Base-by-base conservation (phyloP, 805 yeast species). In the Cyberlindnera suaveolens region DNA sequence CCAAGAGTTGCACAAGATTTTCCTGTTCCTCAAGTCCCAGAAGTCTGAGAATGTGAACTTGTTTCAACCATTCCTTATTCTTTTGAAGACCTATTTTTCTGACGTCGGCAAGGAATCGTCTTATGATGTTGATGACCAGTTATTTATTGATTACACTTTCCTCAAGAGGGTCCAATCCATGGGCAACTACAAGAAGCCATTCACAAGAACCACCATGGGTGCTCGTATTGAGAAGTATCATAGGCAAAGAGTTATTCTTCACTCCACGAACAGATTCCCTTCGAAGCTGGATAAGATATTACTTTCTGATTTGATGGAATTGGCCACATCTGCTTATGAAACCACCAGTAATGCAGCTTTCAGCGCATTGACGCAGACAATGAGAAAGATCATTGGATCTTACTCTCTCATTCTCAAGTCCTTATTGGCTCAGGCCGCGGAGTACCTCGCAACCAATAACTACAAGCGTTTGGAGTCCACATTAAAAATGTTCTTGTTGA, bases 21-120 rank as follows among this genome's bases (percentile, higher is more conserved):
- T 70, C 42, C 53, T 62, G 8, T 74, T 71, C 49, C 61, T 88
- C 44, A 53, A 63, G 6, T 60, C 67, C 1, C 63, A 75, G 39
- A 73, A 72, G 36, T 79, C 75, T 34, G 88, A 85, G 46, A 82
- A 86, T 47, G 75, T 84, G 7, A 74, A 76, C 11, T 58, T 84
- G 6, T 74, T 81, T 57, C 78, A 78, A 47, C 75, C 78, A 37
- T 70, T 82, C 30, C 63, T 88, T 29, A 76, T 78, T 54, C 80
- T 82, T 3, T 58, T 83, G 36, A 78, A 82, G 48, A 77, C 82
- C 6, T 93, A 95, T 87, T 81, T 83, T 52, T 70, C 83, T 20
- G 93, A 88, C 56, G 82, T 83, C 20, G 95, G 96, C 2, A 72
- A 77, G 43, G 95, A 86, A 51, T 66, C 83, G 11, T 62, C 82